Base-by-base conservation (phyloP, 1,139 yeast species). In the Kodamaea anthophila region DNA sequence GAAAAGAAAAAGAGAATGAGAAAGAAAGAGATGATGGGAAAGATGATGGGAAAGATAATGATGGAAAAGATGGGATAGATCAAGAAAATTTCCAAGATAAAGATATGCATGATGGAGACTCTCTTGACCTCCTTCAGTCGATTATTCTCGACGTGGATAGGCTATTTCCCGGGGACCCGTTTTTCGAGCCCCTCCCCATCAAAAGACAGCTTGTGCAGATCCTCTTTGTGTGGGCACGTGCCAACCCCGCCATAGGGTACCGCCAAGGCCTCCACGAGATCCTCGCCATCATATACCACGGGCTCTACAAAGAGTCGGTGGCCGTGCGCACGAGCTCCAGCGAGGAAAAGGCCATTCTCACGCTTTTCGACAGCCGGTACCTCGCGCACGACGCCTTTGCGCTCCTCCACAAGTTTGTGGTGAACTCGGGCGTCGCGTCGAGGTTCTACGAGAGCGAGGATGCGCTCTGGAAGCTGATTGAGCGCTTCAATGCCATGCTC, bases 221-320 rank as follows among this genome's bases (percentile, higher is more conserved):
- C 3, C 47, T 80, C 16, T 78, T 60, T 49, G 56, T 70, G 5
- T 76, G 78, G 69, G 55, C 75, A 18, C 66, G 69, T 42, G 61
- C 67, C 39, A 73, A 74, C 42, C 65, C 70, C 14, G 50, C 53
- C 23, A 59, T 65, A n/a, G 72, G 75, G 2, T 80, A 80, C 48
- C 77, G 73, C 42, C 88, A 80, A 46, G 88, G 88, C 0, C 61
- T 74, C 38, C 88, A 80, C 51, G 88, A 80, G 46, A 58, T 80
- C 9, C 58, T 77, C 38, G 87, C 85, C 1, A 47, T 77, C 34
- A 57, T 80, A 2, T 77, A 67, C 44, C 51, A 74, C 34, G 70
- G 66, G 36, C 38, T 77, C n/a, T 49, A 57, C 37, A 47, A 50
- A 7, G 79, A 73, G 47, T 48, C 66, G 3, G 43, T 58, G 2